Base-by-base conservation (phyloP, 768 basidiomycete genomes). In the Phanerodontia chrysosporium region DNA sequence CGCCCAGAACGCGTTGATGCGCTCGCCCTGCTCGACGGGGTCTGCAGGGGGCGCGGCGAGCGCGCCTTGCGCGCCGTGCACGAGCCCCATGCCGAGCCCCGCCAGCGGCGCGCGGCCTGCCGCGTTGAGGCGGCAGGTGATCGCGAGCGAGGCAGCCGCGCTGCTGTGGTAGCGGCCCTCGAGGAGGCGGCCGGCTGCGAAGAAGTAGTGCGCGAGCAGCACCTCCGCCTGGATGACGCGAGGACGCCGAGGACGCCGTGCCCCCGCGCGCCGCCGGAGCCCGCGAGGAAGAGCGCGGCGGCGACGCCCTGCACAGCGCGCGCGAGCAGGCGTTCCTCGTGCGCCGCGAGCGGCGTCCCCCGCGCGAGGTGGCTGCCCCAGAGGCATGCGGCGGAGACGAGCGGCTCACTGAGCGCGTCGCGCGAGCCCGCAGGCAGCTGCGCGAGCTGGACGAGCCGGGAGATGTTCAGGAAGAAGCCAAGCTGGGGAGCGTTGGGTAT, bases 391-490 rank as follows among this genome's bases (percentile, higher is more conserved):
- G 68, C 73, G 39, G 77, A 77, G 62, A 86, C 76, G 29, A 84
- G 79, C 16, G 69, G 64, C 0, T 73, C 69, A 45, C 69, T 62
- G 14, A 70, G 68, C 32, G 72, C 16, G 69, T 62, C 42, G 66
- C 68, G 21, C 69, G 65, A 24, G 67, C 42, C 45, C 10, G 49
- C 45, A 0, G 72, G 42, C 67, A 72, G 42, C 39, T 62, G 58
- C 18, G 60, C n/a, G 13, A 74, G 66, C 4, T 74, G 52, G 18
- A 70, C 72, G 57, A 88, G 82, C 3, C 83, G 78, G 5, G 70
- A 62, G 2, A 72, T 46, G 61, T 83, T 70, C 57, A 92, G 80
- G 70, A 90, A 91, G 66, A 90, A 84, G 4, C 86, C 86, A 58
- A 89, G 78, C 63, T 84, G 79, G 35, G 75, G 68, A 0, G 81